phyloP scores from a whole-genome alignment of 768 basidiomycete species.

The Glaciozyma antarctica region DNA sequence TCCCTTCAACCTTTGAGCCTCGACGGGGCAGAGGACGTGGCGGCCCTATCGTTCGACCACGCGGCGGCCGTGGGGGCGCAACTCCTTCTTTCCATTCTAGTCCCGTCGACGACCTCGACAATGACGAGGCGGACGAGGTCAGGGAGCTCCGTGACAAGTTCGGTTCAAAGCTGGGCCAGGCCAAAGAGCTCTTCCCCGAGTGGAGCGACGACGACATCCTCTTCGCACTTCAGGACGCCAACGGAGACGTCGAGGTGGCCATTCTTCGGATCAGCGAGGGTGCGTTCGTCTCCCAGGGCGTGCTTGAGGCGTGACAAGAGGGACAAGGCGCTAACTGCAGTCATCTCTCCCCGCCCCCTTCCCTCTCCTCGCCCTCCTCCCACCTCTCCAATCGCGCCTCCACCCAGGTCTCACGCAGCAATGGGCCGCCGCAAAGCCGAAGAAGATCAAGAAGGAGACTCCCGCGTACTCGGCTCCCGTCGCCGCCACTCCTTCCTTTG shows the following conservation, averaged over 20 bases:
- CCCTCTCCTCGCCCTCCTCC: neutral
- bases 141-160: constrained; percentile 26
- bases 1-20: too few species aligned
- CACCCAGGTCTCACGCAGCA: constrained; percentile 28
- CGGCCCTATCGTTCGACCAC: too few species aligned
- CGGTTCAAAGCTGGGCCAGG: constrained; percentile 13
- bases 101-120: too few species aligned
- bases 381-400: neutral
- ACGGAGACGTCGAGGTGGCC: constrained; percentile 31
- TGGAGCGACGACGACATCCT: constrained; percentile 32
- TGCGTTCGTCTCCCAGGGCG: neutral
- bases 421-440: constrained; percentile 31
- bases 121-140: constrained; percentile 26
- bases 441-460: constrained; percentile 32
- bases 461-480: neutral
- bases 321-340: too few species aligned
- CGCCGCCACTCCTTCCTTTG: neutral
- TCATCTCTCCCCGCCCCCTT: neutral
- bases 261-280: constrained; percentile 31
- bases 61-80: too few species aligned
- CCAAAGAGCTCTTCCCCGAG: constrained; percentile 30
- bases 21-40: too few species aligned
- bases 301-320: neutral
- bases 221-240: constrained; percentile 28
- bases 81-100: too few species aligned